Evolutionary conservation across 345 rosid genomes (phyloP).

Genomic region (Salix dunnii): DNA sequence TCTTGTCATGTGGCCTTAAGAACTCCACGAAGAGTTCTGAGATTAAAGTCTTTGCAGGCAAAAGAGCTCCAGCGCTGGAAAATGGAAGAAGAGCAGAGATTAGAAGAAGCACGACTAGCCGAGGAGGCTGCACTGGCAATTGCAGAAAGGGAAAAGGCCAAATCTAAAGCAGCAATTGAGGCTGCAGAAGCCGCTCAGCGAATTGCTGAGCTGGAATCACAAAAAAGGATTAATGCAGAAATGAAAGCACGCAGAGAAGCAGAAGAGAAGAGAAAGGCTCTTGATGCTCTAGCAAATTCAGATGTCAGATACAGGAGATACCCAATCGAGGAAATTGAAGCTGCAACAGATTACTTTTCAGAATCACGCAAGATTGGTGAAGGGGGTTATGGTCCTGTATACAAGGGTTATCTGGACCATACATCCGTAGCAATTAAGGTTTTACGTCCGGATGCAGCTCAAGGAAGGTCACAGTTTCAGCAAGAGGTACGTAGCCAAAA

Average conservation of each 20-base stretch:
- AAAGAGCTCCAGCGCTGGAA: slow-evolving; percentile 79
- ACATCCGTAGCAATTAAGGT: slow-evolving; percentile 84
- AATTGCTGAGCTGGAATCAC: slow-evolving; percentile 71
- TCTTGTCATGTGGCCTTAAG: not conserved
- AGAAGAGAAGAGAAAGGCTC: slow-evolving; percentile 66
- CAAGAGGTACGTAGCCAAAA: slow-evolving; percentile 61
- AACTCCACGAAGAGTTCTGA: not conserved
- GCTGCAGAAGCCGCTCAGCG: slow-evolving; percentile 87
- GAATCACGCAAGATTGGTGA: slow-evolving; percentile 71
- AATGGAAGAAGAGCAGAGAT: slow-evolving; percentile 64
- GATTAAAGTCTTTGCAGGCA: slow-evolving; percentile 43
- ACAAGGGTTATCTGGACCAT: slow-evolving; percentile 68
- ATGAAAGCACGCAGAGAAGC: slow-evolving; percentile 68
- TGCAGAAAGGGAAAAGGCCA: slow-evolving; percentile 80
- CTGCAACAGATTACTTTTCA: slow-evolving; percentile 69
- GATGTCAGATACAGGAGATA: slow-evolving; percentile 74
- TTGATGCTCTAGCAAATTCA: slow-evolving; percentile 46
- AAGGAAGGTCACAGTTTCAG: slow-evolving; percentile 89
- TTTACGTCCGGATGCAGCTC: slow-evolving; percentile 83
- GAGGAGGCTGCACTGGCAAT: slow-evolving; percentile 76
- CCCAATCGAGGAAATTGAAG: slow-evolving; percentile 75
- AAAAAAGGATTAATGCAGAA: slow-evolving; percentile 68
- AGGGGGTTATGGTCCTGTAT: slow-evolving; percentile 97
- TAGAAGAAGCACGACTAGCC: slow-evolving; percentile 64
- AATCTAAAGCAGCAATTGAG: slow-evolving; percentile 74